These are phyloP conservation scores for Phlyctochytrium arcticum DNA, from an alignment of 192 early-diverging fungal genomes.

Conservation along the genomic window DNA sequence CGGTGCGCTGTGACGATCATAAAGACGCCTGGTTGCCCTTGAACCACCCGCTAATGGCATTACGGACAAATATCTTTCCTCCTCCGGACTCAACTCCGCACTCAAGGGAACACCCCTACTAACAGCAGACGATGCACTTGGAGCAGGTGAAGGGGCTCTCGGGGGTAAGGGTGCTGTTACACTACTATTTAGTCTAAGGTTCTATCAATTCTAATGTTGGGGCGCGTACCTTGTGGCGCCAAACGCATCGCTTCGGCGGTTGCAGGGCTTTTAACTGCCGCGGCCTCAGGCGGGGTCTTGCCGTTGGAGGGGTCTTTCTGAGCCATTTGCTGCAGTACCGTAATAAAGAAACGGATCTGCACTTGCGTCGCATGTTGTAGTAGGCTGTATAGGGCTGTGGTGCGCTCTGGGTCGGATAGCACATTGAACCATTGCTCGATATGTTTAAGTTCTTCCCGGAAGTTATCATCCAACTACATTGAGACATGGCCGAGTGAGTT, in stretches of 20 bases:
- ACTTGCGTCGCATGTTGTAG: constrained; percentile 86
- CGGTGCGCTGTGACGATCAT: constrained; percentile 50
- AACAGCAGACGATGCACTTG: neutral
- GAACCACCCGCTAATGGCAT: neutral
- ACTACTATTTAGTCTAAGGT: neutral
- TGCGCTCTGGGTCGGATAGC: constrained; percentile 84
- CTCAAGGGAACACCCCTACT: neutral
- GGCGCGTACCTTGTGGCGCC: neutral
- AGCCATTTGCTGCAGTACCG: constrained; percentile 90
- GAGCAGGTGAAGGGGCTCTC: constrained; percentile 6
- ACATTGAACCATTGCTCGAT: constrained; percentile 95
- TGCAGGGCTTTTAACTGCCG: neutral
- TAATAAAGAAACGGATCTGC: constrained; percentile 93
- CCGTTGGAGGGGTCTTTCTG: constrained; percentile 63
- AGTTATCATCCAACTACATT: constrained; percentile 66
- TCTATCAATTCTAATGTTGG: too few relatives aligned
- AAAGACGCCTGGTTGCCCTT: constrained; percentile 36
- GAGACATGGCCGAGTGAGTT: neutral
- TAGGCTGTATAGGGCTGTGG: constrained; percentile 86
- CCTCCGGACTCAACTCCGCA: constrained; percentile 4
- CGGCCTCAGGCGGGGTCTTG: neutral
- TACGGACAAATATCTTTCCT: constrained; percentile 21
- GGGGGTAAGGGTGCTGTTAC: constrained; percentile 7
- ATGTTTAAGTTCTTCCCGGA: constrained; percentile 85
- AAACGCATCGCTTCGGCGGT: neutral